Base-by-base conservation (phyloP, 805 yeast genomes). In the Kazachstania taianensis region DNA sequence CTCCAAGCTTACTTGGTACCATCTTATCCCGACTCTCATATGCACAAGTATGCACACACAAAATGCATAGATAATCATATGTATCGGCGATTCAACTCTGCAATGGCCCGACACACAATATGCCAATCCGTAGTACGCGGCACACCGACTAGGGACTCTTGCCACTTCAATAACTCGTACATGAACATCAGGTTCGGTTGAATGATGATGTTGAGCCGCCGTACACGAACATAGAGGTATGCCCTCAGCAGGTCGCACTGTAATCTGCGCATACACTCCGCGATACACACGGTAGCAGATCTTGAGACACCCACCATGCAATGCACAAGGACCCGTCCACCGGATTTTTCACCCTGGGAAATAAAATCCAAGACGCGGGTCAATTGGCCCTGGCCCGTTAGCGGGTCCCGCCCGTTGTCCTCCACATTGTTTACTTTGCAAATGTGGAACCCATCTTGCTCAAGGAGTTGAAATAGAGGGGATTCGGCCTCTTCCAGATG, bases 231-330 rank as follows among this genome's bases (percentile, higher is more conserved):
- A 59, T 68, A 85, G 29, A 87, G 59, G 50, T 87, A 89, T 0
- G 97, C 95, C 22, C 78, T 65, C 2, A 92, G 77, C 20, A 89
- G 61, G 29, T 75, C 72, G 36, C 84, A 62, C 12, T 72, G 61
- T 17, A 81, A 59, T 28, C 94, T 61, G 45, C 74, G 72, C 95
- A 89, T 87, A 26, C 84, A 89, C 53, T 86, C 96, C 1, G 96
- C 96, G 45, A 89, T 89, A 47, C 94, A 89, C 8, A 89, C 94
- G 0, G 96, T 84, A 0, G 96, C 97, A 3, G 94, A 83, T 37
- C 97, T 65, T 0, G 95, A 83, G 3, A 89, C 97, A 0, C 97
- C 97, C 32, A 85, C 96, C 52, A 94, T 81, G 50, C 97, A 89
- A 56, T 89, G 97, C 8, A 89, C 87, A 41, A 89, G 64, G 2